Conservation (phyloP, 805 yeast genomes). For the Kuraishia hungarica region DNA sequence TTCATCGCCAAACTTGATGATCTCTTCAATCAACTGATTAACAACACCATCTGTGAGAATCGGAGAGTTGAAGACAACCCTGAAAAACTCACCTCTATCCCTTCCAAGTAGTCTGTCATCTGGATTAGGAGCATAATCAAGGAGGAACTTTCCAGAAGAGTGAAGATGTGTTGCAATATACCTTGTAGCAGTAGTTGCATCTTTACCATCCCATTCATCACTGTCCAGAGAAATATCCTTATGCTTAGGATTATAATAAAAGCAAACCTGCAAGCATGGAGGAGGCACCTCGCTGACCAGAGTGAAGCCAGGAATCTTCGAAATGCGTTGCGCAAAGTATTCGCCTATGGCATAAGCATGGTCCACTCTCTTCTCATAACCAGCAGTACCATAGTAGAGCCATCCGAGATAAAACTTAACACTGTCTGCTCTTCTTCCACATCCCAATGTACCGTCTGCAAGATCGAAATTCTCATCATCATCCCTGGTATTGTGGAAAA, state of each 20-base stretch:
- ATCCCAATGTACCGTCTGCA: slow-evolving; percentile 89
- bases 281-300: slow-evolving; percentile 53
- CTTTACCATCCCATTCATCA: slow-evolving; percentile 16
- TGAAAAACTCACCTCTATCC: slow-evolving; percentile 66
- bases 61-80: slow-evolving; percentile 80
- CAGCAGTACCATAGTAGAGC: slow-evolving; percentile 68
- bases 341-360: slow-evolving; percentile 61
- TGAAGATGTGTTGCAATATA: slow-evolving; percentile 54
- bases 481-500: slow-evolving; percentile 54
- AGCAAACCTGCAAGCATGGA: slow-evolving; percentile 79
- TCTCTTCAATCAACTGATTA: slow-evolving; percentile 33
- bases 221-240: slow-evolving; percentile 5
- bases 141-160: slow-evolving; percentile 53
- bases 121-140: slow-evolving; percentile 72
- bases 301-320: slow-evolving; percentile 33
- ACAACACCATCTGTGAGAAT: slow-evolving; percentile 32
- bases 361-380: slow-evolving; percentile 58
- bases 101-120: slow-evolving; percentile 29
- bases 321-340: slow-evolving; percentile 46
- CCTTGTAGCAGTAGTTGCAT: slow-evolving; percentile 51
- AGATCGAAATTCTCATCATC: slow-evolving; percentile 57
- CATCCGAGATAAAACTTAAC: slow-evolving; percentile 72
- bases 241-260: slow-evolving; percentile 49
- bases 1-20: slow-evolving; percentile 26
- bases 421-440: slow-evolving; percentile 82